phyloP scores from a whole-genome alignment of 1,284 basidiomycete species.

The Ustilago xerochloae region DNA sequence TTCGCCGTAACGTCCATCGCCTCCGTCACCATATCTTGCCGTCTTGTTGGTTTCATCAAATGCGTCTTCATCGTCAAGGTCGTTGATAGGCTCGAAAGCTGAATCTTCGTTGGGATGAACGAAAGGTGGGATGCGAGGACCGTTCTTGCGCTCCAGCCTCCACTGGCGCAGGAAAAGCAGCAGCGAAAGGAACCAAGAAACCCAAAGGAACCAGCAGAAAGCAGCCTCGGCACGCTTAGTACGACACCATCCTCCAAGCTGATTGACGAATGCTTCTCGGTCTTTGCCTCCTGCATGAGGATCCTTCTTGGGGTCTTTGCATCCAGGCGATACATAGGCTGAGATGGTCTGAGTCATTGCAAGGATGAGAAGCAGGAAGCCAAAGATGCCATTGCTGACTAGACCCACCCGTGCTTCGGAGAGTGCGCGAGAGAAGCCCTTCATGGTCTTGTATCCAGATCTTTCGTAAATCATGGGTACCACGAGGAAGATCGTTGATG shows the following conservation, averaged over 20 bases:
- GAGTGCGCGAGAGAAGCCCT: conserved; percentile 41
- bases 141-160: conserved; percentile 61
- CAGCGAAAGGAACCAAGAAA: conserved; percentile 48
- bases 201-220: conserved; percentile 60
- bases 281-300: conserved; percentile 54
- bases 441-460: conserved; percentile 42
- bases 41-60: conserved; percentile 36
- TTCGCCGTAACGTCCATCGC: conserved; percentile 26
- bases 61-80: conserved; percentile 45
- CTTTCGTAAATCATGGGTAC: conserved; percentile 55
- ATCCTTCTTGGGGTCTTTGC: conserved; percentile 58
- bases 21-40: conserved; percentile 45
- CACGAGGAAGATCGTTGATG: conserved; percentile 42
- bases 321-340: conserved; percentile 54
- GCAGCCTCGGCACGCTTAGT: conserved; percentile 61
- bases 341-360: conserved; percentile 60
- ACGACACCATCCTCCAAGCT: conserved; percentile 55
- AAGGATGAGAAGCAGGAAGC: conserved; percentile 49
- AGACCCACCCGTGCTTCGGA: conserved; percentile 57
- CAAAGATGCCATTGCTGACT: conserved; percentile 53
- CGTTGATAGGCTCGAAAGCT: conserved; percentile 59
- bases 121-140: conserved; percentile 62
- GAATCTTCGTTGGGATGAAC: conserved; percentile 58
- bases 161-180: conserved; percentile 59
- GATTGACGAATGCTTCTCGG: conserved; percentile 42